Percentiles rank a stretch among this genome's conserved stretches.
Conservation (phyloP, 352 stramenopile species). For the Phytophthora vignae region DNA sequence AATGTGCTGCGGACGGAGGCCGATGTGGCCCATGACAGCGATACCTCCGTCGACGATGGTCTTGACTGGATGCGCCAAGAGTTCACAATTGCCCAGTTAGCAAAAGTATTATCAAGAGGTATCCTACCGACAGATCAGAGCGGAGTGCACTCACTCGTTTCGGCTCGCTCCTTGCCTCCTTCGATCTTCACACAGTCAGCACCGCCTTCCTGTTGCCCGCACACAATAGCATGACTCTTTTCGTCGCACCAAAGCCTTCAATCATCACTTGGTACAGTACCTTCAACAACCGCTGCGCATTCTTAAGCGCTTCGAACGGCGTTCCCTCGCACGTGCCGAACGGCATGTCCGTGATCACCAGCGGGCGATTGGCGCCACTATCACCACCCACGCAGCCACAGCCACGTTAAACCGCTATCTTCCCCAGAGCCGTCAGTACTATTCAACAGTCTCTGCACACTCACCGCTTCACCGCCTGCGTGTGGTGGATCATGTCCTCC, state of each 20-base stretch:
- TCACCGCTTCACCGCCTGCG: slow-evolving; percentile 93
- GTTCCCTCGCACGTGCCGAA: slow-evolving; percentile 97
- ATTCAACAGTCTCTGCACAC: slow-evolving; percentile 6
- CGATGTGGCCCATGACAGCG: slow-evolving; percentile 98
- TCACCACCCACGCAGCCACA: slow-evolving; percentile 2
- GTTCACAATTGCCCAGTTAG: slow-evolving; percentile 1
- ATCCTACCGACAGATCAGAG: background rate
- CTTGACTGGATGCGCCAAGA: slow-evolving; percentile 49
- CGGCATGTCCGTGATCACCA: slow-evolving; percentile 98
- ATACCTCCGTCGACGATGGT: slow-evolving; percentile 88
- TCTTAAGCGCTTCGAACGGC: slow-evolving; percentile 93
- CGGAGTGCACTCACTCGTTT: slow-evolving; percentile 79
- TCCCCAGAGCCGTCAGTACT: no score
- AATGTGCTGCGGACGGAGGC: slow-evolving; percentile 96
- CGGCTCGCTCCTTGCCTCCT: slow-evolving; percentile 86
- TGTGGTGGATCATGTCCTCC: slow-evolving; percentile 99
- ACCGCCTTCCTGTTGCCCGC: slow-evolving; percentile 96
- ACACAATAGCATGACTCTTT: background rate
- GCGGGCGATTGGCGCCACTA: slow-evolving; percentile 80
- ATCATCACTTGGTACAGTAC: slow-evolving; percentile 26
- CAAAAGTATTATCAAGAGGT: background rate
- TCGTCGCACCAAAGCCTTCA: background rate
- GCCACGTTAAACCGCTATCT: background rate
- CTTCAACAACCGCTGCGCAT: slow-evolving; percentile 95
- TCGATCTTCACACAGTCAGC: slow-evolving; percentile 99